phyloP scores from a whole-genome alignment of 306 rosid species.

The Vigna reflexopilosa region DNA sequence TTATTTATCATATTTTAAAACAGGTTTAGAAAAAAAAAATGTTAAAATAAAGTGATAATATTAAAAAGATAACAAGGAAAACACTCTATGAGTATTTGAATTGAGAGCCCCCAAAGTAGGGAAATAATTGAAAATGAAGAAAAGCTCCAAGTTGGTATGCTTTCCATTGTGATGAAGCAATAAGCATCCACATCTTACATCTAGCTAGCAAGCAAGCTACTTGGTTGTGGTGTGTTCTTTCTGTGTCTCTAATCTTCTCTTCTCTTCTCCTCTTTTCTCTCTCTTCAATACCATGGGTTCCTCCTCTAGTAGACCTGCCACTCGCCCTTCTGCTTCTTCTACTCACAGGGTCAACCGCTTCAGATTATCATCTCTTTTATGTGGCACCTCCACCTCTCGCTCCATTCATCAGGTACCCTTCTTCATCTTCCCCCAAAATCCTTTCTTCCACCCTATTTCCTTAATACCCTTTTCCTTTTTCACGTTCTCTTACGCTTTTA shows the following conservation, averaged over 20 bases:
- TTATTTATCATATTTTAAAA: background rate
- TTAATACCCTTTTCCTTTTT: constrained; percentile 42
- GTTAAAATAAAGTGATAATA: background rate
- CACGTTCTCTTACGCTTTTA: background rate
- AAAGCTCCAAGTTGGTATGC: constrained; percentile 49
- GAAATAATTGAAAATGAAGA: constrained; percentile 53
- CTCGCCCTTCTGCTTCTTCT: constrained; percentile 65
- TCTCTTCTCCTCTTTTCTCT: background rate
- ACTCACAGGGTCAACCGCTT: constrained; percentile 71
- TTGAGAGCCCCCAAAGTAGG: constrained; percentile 39
- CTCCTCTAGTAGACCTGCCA: constrained; percentile 62
- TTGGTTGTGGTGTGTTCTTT: background rate
- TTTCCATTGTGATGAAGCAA: constrained; percentile 53
- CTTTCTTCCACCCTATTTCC: background rate
- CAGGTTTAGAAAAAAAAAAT: background rate
- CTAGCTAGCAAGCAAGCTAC: background rate
- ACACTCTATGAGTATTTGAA: constrained; percentile 6
- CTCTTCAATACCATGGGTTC: constrained; percentile 70
- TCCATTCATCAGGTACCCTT: constrained; percentile 63
- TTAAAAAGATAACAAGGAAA: background rate
- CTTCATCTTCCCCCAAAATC: background rate
- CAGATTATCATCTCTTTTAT: constrained; percentile 67
- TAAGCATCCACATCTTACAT: constrained; percentile 40
- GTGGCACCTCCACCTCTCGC: constrained; percentile 79
- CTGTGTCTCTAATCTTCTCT: constrained; percentile 13